Percentiles rank a stretch among this genome's conserved stretches.
These are phyloP conservation scores for Pythium phragmitis DNA, from an alignment of 352 stramenopile species.

Conservation along the genomic window DNA sequence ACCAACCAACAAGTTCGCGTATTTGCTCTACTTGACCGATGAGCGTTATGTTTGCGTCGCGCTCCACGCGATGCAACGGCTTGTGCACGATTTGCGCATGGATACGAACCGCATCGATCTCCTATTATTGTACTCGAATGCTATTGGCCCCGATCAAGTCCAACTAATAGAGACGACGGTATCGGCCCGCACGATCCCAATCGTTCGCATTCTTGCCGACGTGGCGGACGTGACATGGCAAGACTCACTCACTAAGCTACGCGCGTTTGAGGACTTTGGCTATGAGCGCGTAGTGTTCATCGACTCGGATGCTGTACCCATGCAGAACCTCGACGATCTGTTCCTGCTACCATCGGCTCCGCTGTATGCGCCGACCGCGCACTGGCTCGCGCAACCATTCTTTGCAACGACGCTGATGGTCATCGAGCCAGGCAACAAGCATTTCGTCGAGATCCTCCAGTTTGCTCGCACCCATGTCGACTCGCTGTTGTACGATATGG, in stretches of 20 bases:
- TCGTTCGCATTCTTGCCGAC: conserved; percentile 15
- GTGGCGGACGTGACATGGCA: conserved; percentile 17
- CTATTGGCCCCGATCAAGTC: background rate
- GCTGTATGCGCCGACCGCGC: conserved; percentile 32
- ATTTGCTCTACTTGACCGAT: conserved; percentile 21
- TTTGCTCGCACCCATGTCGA: conserved; percentile 21
- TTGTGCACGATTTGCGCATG: conserved; percentile 20
- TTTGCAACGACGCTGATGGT: conserved; percentile 35
- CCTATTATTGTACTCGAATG: conserved; percentile 14
- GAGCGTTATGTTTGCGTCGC: conserved; percentile 19
- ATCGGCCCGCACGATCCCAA: conserved; percentile 7
- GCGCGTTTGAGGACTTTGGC: conserved; percentile 17
- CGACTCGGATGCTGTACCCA: conserved; percentile 33
- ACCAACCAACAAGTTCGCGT: conserved; percentile 18
- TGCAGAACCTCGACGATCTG: conserved; percentile 37
- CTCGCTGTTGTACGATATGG: conserved; percentile 30
- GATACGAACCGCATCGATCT: conserved; percentile 21
- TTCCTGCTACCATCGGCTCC: conserved; percentile 22
- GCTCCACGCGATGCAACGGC: conserved; percentile 19
- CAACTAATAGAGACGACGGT: background rate
- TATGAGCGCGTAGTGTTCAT: conserved; percentile 33
- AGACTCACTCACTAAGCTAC: conserved; percentile 24
- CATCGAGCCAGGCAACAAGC: conserved; percentile 26
- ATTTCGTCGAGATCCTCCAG: conserved; percentile 24
- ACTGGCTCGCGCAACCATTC: conserved; percentile 35